These are phyloP conservation scores for Neonectria hederae DNA, from an alignment of 2,329 filamentous ascomycete species.

Conservation along the genomic window DNA sequence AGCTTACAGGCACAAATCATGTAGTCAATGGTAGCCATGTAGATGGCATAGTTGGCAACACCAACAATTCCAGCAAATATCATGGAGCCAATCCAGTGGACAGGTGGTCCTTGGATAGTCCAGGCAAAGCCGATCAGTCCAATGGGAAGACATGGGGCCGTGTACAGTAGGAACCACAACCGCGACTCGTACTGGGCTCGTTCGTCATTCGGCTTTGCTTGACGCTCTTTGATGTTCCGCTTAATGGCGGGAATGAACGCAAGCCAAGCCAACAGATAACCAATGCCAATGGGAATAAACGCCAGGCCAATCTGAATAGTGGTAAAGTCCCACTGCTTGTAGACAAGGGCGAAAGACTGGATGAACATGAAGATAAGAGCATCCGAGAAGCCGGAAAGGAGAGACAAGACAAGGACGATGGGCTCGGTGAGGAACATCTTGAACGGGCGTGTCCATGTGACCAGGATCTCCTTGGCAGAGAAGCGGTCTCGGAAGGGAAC, in stretches of 20 bases:
- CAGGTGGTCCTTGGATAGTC: conserved; percentile 69
- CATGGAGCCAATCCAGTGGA: conserved; percentile 75
- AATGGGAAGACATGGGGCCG: conserved; percentile 68
- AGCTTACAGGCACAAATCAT: conserved; percentile 56
- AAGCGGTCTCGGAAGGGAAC: conserved; percentile 68
- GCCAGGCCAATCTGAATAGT: conserved; percentile 65
- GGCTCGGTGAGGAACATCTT: conserved; percentile 79
- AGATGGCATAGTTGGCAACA: conserved; percentile 78
- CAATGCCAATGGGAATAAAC: conserved; percentile 73
- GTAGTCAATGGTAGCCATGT: conserved; percentile 82
- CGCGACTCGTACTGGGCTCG: conserved; percentile 75
- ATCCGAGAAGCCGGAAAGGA: conserved; percentile 77
- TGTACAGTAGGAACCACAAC: conserved; percentile 71
- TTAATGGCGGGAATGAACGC: conserved; percentile 67
- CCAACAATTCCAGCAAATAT: conserved; percentile 73
- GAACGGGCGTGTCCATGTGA: conserved; percentile 72
- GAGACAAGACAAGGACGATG: conserved; percentile 75
- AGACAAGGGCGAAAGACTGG: conserved; percentile 75
- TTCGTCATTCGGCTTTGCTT: conserved; percentile 61
- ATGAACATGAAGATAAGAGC: conserved; percentile 83
- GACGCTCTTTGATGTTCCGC: conserved; percentile 61
- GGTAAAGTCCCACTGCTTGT: conserved; percentile 72
- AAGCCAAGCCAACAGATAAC: conserved; percentile 71
- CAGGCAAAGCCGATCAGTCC: conserved; percentile 77
- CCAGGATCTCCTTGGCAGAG: conserved; percentile 63